Base-by-base conservation (phyloP, 352 stramenopile genomes). In the Globisporangium cylindrosporum region DNA sequence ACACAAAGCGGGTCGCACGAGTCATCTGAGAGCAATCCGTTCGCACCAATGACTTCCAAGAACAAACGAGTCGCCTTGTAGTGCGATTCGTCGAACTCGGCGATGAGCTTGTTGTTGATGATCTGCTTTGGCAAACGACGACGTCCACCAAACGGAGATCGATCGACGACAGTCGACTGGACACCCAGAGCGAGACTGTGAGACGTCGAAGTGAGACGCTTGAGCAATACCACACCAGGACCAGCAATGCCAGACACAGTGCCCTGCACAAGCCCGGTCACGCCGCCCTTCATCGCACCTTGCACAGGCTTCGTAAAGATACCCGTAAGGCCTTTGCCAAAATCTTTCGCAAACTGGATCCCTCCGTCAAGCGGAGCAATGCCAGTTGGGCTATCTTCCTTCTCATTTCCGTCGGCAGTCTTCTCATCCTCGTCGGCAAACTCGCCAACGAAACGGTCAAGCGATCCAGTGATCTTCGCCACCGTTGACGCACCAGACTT, bases 231-330 rank as follows among this genome's bases (percentile, higher is more conserved):
- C 6, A 96, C 88, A 29, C 85, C 83, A n/a, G 86, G 86, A 41
- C 86, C 88, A 15, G 88, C 74, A 62, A 96, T 91, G 18, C 88
- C 88, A 36, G 90, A 83, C 18, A 96, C 85, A 0, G 86, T 90
- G 34, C 86, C 88, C 51, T 89, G 80, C 10, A 96, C 75, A 36
- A 96, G 76, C 27, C 88, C 88, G 6, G 81, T 88, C 29, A 96
- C 81, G 12, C 88, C 88, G 22, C 88, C 85, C 62, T 81, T 90
- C 62, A 90, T 91, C 8, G 86, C 86, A 9, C 88, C 88, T 73
- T 96, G 81, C 0, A 94, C 85, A n/a, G 86, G 88, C 69, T 94
- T 96, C 2, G 85, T 94, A 63, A 94, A 92, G 60, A 96, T 94
- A 8, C 87, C 86, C 29, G 86, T 94, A n/a, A 96, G 71, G 0